These are phyloP conservation scores for Primulina huaijiensis DNA, from an alignment of 257 asterid species.

Conservation along the genomic window DNA sequence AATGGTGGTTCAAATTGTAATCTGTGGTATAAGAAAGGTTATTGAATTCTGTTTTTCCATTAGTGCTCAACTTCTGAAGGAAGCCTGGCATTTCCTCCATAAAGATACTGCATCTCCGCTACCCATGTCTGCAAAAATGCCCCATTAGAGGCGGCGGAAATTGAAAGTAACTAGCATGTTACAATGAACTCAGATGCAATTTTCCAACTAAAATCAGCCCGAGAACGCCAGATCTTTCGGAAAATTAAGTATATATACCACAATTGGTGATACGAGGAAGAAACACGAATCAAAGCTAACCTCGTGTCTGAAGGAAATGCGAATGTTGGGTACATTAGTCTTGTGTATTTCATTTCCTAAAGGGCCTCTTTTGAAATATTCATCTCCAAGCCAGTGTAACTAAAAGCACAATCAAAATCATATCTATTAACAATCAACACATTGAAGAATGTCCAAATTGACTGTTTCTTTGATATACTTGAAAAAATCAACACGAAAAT, in stretches of 20 bases:
- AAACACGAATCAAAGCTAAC: slow-evolving; percentile 31
- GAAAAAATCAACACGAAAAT: not conserved
- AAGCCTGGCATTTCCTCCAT: slow-evolving; percentile 59
- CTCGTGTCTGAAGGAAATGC: slow-evolving; percentile 88
- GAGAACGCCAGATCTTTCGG: not conserved
- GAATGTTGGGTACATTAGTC: slow-evolving; percentile 74
- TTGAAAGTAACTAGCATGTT: not conserved
- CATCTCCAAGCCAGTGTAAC: slow-evolving; percentile 87
- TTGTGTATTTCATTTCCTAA: slow-evolving; percentile 82
- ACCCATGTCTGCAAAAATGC: slow-evolving; percentile 68
- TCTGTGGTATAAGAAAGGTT: not conserved
- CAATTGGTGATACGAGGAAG: not conserved
- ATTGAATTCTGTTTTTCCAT: not conserved
- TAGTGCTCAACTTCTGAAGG: slow-evolving; percentile 66
- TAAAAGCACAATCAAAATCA: slow-evolving; percentile 27
- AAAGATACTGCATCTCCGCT: slow-evolving; percentile 81
- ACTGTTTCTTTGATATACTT: not conserved
- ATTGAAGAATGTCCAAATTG: not conserved
- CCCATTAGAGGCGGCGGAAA: not conserved
- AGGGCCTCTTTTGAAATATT: slow-evolving; percentile 68
- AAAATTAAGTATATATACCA: slow-evolving; percentile 16
- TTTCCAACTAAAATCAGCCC: not conserved
- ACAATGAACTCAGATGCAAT: not conserved
- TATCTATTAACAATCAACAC: slow-evolving; percentile 10
- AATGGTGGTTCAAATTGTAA: not conserved